These are phyloP conservation scores for Lotmaria passim DNA, from an alignment of 208 protist genomes.

Conservation along the genomic window DNA sequence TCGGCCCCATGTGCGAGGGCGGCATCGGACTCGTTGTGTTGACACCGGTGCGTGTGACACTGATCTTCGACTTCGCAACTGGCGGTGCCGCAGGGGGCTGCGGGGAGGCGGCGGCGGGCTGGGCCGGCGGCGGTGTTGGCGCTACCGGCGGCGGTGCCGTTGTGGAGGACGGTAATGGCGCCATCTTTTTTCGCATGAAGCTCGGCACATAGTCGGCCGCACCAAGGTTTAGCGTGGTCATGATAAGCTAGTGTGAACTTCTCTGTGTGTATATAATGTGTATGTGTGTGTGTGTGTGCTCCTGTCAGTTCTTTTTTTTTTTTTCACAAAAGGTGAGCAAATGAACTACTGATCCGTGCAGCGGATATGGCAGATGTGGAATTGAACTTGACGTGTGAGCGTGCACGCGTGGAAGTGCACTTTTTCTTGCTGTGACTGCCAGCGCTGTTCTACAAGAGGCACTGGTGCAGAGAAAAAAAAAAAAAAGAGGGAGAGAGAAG, in stretches of 20 bases:
- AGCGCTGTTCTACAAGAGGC: too few relatives aligned
- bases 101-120: constrained; percentile 10
- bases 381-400: too few relatives aligned
- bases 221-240: constrained; percentile 14
- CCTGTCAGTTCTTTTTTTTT: too few relatives aligned
- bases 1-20: constrained; percentile 4
- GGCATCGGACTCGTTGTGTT: constrained; percentile 43
- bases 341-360: too few relatives aligned
- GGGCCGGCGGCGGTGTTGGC: background rate
- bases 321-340: too few relatives aligned
- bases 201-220: constrained; percentile 24
- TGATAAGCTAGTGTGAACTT: constrained; percentile 7
- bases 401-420: too few relatives aligned
- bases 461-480: too few relatives aligned
- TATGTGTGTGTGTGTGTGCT: background rate
- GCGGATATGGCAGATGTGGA: too few relatives aligned
- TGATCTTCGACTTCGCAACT: constrained; percentile 36
- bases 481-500: constrained; percentile 19
- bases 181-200: constrained; percentile 14
- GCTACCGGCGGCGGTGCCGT: background rate
- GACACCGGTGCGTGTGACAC: constrained; percentile 45
- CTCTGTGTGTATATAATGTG: background rate
- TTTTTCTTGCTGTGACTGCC: too few relatives aligned
- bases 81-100: constrained; percentile 11
- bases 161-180: background rate